Base-by-base conservation (phyloP, 1,139 yeast species). In the Zygoascus sp. region DNA sequence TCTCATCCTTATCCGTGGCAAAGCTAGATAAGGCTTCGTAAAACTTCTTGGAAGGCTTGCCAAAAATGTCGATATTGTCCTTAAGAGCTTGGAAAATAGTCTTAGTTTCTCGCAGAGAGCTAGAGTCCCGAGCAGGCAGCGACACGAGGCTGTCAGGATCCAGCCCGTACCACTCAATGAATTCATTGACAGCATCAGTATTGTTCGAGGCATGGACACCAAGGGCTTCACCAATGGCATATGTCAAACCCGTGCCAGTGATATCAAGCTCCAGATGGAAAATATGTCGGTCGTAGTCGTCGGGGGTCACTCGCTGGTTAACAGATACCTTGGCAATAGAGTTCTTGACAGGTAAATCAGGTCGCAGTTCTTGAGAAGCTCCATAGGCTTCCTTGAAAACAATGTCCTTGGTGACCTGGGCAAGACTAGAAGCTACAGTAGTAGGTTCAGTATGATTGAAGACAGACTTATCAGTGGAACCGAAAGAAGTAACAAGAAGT, bases 181-280 rank as follows among this genome's bases (percentile, higher is more conserved):
- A 92, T 53, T 75, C 75, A 47, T 73, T 78, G 44, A 89, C 96
- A 43, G 73, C 76, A 28, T 71, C 76, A 32, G 74, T 65, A 55
- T 80, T 77, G 71, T 92, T 92, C 62, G 94, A 83, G 41, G 95
- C 97, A 61, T 92, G 97, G 51, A 92, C 80, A 62, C 97, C 98
- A 53, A 92, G 78, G 7, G 97, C 96, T 72, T 92, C 98, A 65
- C 98, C 98, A 63, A 92, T 86, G 54, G 82, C 94, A 64, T 92
- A 92, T 46, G 80, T 87, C 64, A 92, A 75, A 23, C 95, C 97
- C 37, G 97, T 89, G 45, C 95, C 95, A 44, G 90, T 70, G 59
- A 82, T 77, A 65, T 92, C 98, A 58, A 92, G 87, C 69, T 92
- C 97, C 59, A 92, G 84, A 65, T 92, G 96, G 89, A 92, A 92